Conservation (phyloP, 1,139 yeast genomes). For the Hemisphaericaspora xylofermentans region DNA sequence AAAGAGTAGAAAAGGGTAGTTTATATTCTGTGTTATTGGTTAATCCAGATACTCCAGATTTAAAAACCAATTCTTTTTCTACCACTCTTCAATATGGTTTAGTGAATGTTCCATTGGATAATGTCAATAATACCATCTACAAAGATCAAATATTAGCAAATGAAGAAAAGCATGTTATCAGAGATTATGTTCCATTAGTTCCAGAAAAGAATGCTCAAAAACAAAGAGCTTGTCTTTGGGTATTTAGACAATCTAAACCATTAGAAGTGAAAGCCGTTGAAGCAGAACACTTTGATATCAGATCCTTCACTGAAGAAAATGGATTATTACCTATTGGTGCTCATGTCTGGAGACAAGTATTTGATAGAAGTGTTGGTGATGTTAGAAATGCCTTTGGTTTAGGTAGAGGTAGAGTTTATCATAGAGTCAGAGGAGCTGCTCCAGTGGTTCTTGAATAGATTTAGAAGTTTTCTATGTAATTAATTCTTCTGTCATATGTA, state of each 20-base stretch:
- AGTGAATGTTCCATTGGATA: conserved; percentile 61
- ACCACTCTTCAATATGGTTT: conserved; percentile 82
- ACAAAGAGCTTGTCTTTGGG: conserved; percentile 90
- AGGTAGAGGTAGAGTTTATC: conserved; percentile 72
- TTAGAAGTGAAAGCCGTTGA: conserved; percentile 14
- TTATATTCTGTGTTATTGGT: conserved; percentile 77
- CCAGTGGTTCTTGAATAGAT: conserved; percentile 20
- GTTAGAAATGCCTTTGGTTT: conserved; percentile 74
- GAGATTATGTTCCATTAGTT: conserved; percentile 75
- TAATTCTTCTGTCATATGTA: too few species aligned
- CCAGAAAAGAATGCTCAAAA: conserved; percentile 85
- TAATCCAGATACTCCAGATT: conserved; percentile 90
- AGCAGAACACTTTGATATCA: conserved; percentile 64
- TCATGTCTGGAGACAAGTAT: conserved; percentile 84
- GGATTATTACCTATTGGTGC: conserved; percentile 80
- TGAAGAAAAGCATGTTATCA: conserved; percentile 43
- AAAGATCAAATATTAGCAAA: conserved; percentile 45
- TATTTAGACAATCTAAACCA: conserved; percentile 62
- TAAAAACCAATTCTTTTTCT: conserved; percentile 62
- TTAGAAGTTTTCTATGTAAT: not conserved
- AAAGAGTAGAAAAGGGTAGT: conserved; percentile 33
- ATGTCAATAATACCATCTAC: conserved; percentile 59
- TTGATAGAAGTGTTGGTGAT: conserved; percentile 70
- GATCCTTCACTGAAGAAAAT: conserved; percentile 58
- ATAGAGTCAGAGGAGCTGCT: conserved; percentile 43